Evolutionary conservation across 1,284 basidiomycete species (phyloP), one percentile per base, ranked within the genome.

Genomic region (Earliella scabrosa): DNA sequence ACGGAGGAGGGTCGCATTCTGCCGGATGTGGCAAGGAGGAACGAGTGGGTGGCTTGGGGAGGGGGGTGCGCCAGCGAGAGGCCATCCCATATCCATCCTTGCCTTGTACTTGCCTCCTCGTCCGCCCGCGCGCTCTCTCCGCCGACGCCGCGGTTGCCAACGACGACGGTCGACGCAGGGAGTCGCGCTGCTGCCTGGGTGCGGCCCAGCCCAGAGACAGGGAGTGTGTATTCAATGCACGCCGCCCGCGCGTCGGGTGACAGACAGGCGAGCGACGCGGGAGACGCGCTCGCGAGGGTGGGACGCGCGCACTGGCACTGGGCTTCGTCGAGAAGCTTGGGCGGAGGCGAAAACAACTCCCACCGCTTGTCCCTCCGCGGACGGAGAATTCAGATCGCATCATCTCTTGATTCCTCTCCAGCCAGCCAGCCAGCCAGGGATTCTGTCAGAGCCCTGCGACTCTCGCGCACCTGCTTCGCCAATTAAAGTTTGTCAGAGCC

Each of bases 401-500:
- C 54, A 60, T 41, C 52, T 53, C 51, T 51, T 46, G 45, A 38
- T 38, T 43, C 36, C 46, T 38, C 45, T 27, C 35, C n/a, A 27
- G 29, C 34, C 49, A 51, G 48, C 44, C 38, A 24, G 21, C 20
- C n/a, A 49, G 36, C 26, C 36, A n/a, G n/a, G n/a, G n/a, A n/a
- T n/a, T n/a, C n/a, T n/a, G n/a, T n/a, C n/a, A n/a, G n/a, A n/a
- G n/a, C n/a, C n/a, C n/a, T n/a, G n/a, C n/a, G n/a, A n/a, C n/a
- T n/a, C n/a, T n/a, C 50, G 38, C 58, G 52, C 7, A 8, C 21
- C 21, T 45, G 49, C 45, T 61, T 57, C 50, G 56, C 56, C 48
- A 61, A 49, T 55, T 59, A 61, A 46, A 61, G 60, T 61, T 61
- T 56, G 56, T 61, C 60, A 61, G 26, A 47, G 24, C 39, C 40